Conservation (phyloP, 2,329 filamentous ascomycete species). For the Beauveria brongniartii region DNA sequence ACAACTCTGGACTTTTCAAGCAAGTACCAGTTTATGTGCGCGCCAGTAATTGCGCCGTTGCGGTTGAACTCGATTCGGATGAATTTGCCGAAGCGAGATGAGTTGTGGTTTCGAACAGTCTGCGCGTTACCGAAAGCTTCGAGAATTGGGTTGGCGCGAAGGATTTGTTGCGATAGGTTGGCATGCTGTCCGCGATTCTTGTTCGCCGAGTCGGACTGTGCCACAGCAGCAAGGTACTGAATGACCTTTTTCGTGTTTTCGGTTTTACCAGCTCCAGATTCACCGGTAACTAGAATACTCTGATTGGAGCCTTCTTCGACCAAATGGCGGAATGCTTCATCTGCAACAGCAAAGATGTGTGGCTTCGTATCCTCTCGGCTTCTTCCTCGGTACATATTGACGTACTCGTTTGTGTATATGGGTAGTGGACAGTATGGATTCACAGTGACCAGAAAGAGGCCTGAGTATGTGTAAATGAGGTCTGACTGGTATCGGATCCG, state of each 20-base stretch:
- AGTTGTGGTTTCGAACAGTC: slow-evolving; percentile 96
- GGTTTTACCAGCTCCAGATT: slow-evolving; percentile 96
- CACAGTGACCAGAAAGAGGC: slow-evolving; percentile 90
- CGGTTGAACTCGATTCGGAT: slow-evolving; percentile 93
- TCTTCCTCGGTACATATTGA: slow-evolving; percentile 95
- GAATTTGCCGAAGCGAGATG: slow-evolving; percentile 96
- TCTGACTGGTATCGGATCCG: slow-evolving; percentile 93
- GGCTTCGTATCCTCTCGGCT: slow-evolving; percentile 90
- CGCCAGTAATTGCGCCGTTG: slow-evolving; percentile 82
- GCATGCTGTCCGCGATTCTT: slow-evolving; percentile 58
- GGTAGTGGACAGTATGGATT: slow-evolving; percentile 93
- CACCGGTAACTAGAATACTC: slow-evolving; percentile 94
- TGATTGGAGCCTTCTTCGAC: slow-evolving; percentile 95
- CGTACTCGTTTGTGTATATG: slow-evolving; percentile 93
- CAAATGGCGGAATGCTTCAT: slow-evolving; percentile 90
- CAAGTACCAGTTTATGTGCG: slow-evolving; percentile 97
- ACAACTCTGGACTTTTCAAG: slow-evolving; percentile 98
- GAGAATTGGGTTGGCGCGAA: slow-evolving; percentile 91
- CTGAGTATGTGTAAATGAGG: slow-evolving; percentile 96
- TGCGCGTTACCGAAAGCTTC: slow-evolving; percentile 98
- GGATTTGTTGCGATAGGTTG: slow-evolving; percentile 90
- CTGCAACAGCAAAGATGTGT: slow-evolving; percentile 96
- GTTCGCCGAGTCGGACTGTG: slow-evolving; percentile 67
- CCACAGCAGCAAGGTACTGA: slow-evolving; percentile 92
- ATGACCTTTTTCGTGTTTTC: slow-evolving; percentile 99